Base-by-base conservation (phyloP, 805 yeast genomes). In the Starmerella scarabaei region DNA sequence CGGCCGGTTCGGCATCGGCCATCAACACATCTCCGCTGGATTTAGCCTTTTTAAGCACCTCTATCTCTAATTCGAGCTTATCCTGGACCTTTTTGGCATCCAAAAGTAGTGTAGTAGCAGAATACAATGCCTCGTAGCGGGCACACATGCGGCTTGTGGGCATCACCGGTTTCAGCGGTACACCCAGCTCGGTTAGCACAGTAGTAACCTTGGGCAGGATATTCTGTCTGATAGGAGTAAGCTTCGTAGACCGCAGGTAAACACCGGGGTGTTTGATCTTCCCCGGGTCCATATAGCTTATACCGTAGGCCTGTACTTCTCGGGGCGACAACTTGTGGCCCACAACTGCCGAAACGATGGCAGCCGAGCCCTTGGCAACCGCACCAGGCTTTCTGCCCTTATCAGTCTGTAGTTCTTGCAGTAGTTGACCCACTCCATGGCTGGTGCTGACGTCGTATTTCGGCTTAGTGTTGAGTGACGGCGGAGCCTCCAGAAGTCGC, bases 1-100 rank as follows among this genome's bases (percentile, higher is more conserved):
- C n/a, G n/a, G n/a, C n/a, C n/a, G n/a, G n/a, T n/a, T n/a, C n/a
- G 26, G 26, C 26, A 23, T 23, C 26, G 11, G 26, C 9, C 26
- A 23, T 23, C 7, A 11, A 11, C 26, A 23, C 26, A 23, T 23
- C 26, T 11, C 11, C 26, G 11, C 11, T 23, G 9, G 11, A 9
- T 8, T 30, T 34, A n/a, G 42, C 42, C 27, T 34, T 31, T 32
- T 42, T 35, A 35, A 48, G 45, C n/a, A 77, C 64, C 24, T 67
- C 65, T 29, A 72, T 68, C 50, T 88, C 97, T 3, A 93, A 77
- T 47, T 82, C 86, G 12, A 86, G 64, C 60, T 84, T 85, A 58
- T 91, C 98, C 17, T 75, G 73, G 41, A 83, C 93, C 56, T 75
- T 79, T 62, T 88, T 88, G 14, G 86, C 66, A 40, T 91, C 97